phyloP scores from a whole-genome alignment of 179 eudicot species.

The Sideroxylon spinosum region DNA sequence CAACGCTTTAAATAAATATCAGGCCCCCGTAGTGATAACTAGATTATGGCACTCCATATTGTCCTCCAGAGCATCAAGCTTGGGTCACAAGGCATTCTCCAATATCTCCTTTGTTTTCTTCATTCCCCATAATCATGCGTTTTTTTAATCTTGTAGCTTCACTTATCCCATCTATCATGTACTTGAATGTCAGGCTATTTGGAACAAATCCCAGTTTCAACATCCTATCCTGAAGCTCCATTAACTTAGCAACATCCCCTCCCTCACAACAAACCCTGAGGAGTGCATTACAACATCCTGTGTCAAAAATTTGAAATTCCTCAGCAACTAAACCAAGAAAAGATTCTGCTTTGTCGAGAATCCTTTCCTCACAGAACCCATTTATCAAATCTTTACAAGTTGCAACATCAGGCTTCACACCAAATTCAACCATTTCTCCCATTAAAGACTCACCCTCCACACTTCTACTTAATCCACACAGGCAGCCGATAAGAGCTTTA shows the following conservation, averaged over 20 bases:
- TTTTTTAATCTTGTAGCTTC: slow-evolving; percentile 18
- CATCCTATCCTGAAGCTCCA: slow-evolving; percentile 75
- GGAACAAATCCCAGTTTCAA: slow-evolving; percentile 61
- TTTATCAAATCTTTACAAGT: slow-evolving; percentile 57
- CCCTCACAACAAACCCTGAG: slow-evolving; percentile 40
- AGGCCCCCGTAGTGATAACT: not conserved
- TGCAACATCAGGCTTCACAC: slow-evolving; percentile 39
- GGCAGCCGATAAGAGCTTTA: slow-evolving; percentile 48
- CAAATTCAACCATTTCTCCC: slow-evolving; percentile 54
- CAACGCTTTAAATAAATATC: no score
- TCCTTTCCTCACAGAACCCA: slow-evolving; percentile 50
- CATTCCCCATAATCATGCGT: not conserved
- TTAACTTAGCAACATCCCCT: slow-evolving; percentile 38
- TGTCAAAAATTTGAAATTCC: slow-evolving; percentile 51
- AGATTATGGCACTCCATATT: not conserved
- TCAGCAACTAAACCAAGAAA: slow-evolving; percentile 43
- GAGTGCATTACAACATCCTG: slow-evolving; percentile 54
- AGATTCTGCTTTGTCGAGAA: slow-evolving; percentile 46
- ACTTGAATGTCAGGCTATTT: slow-evolving; percentile 53
- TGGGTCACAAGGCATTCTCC: not conserved
- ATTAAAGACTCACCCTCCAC: slow-evolving; percentile 53
- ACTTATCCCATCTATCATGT: slow-evolving; percentile 54
- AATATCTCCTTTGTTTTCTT: not conserved
- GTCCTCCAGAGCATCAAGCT: not conserved
- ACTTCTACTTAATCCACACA: slow-evolving; percentile 48